These are phyloP conservation scores for Beauveria sp. DNA, from an alignment of 2,329 filamentous ascomycete species.

Conservation along the genomic window DNA sequence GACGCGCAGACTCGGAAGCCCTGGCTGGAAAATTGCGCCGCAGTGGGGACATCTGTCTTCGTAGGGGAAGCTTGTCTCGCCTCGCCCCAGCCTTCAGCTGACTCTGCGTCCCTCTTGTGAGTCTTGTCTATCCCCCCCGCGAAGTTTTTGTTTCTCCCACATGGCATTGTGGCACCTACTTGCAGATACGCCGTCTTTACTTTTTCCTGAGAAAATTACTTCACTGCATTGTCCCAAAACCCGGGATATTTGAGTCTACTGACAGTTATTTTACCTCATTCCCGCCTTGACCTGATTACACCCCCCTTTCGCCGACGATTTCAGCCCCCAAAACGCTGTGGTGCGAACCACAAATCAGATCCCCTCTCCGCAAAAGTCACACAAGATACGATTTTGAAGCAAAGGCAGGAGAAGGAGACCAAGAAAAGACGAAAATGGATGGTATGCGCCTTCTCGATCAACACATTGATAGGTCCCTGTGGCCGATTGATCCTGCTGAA, in stretches of 20 bases:
- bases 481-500: neutral
- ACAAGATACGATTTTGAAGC: too few relatives aligned
- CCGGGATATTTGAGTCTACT: too few relatives aligned
- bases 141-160: neutral
- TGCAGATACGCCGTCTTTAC: too few relatives aligned
- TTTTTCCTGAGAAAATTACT: too few relatives aligned
- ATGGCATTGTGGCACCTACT: neutral
- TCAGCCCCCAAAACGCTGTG: too few relatives aligned
- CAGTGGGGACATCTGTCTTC: neutral
- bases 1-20: neutral
- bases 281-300: too few relatives aligned
- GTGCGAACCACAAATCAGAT: too few relatives aligned
- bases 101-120: neutral
- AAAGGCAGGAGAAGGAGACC: too few relatives aligned
- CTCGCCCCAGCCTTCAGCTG: constrained; percentile 10
- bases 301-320: neutral
- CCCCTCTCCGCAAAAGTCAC: too few relatives aligned
- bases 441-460: constrained; percentile 6
- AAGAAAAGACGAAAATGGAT: neutral
- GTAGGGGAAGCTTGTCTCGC: neutral
- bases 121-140: neutral
- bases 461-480: constrained; percentile 2
- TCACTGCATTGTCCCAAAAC: too few relatives aligned
- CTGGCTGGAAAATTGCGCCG: constrained; percentile 1
- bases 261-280: too few relatives aligned